Evolutionary conservation across 1,284 basidiomycete genomes (phyloP).

Genomic region (Cryptococcus sp.): DNA sequence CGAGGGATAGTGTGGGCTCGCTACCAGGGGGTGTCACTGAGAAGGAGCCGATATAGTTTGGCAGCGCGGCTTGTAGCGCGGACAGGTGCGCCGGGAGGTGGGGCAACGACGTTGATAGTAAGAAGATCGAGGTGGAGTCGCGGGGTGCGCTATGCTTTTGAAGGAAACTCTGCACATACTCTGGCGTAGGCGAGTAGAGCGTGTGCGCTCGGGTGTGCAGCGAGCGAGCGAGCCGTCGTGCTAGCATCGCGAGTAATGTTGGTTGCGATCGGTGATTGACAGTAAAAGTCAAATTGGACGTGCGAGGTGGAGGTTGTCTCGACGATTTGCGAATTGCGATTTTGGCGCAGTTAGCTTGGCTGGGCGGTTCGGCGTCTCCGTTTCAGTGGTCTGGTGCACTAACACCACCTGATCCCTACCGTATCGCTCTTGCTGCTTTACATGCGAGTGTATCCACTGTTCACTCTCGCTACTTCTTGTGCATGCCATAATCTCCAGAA

Average conservation of each 20-base stretch:
- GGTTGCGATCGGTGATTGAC: background rate
- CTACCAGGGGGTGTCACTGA: conserved; percentile 19
- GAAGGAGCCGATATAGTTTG: conserved; percentile 38
- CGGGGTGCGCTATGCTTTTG: conserved; percentile 5
- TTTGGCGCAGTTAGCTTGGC: background rate
- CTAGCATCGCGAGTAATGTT: background rate
- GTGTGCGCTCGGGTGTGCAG: conserved; percentile 28
- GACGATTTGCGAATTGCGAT: background rate
- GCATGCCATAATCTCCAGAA: too few relatives aligned
- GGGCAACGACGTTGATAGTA: conserved; percentile 40
- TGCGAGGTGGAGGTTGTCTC: conserved; percentile 3
- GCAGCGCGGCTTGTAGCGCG: conserved; percentile 19
- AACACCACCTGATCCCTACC: too few relatives aligned
- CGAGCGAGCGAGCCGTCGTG: background rate
- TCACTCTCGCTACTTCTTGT: too few relatives aligned
- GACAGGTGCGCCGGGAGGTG: conserved; percentile 25
- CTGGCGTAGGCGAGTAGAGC: conserved; percentile 31
- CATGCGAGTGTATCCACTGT: too few relatives aligned
- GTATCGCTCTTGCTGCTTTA: too few relatives aligned
- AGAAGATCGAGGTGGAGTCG: conserved; percentile 26
- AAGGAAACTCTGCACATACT: conserved; percentile 19
- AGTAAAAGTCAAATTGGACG: background rate
- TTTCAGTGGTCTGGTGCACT: background rate
- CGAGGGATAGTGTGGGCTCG: conserved; percentile 36
- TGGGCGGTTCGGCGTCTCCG: background rate